Percentiles rank a stretch among this genome's conserved stretches.
Evolutionary conservation across 164 flowering plant genomes (phyloP).

Genomic region (Berberis vulgaris): DNA sequence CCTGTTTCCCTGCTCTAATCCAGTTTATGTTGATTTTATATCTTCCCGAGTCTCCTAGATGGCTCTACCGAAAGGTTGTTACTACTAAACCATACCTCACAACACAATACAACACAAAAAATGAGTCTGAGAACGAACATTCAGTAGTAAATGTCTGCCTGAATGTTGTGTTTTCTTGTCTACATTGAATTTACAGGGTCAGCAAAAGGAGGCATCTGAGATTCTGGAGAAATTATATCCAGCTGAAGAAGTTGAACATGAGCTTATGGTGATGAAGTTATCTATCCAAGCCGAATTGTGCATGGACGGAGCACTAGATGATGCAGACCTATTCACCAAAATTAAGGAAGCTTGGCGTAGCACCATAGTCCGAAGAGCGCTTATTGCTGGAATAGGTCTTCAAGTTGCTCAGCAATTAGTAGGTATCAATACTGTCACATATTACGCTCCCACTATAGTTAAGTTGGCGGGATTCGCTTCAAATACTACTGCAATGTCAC

Average conservation of each 20-base stretch:
- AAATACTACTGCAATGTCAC: constrained; percentile 59
- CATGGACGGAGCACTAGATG: constrained; percentile 27
- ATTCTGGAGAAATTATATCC: constrained; percentile 63
- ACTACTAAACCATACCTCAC: background rate
- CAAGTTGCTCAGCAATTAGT: constrained; percentile 92
- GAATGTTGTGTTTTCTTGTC: background rate
- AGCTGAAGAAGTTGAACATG: constrained; percentile 44
- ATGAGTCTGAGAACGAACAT: background rate
- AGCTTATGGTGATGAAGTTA: constrained; percentile 34
- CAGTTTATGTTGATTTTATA: constrained; percentile 64
- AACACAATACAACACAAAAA: background rate
- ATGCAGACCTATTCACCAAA: constrained; percentile 19
- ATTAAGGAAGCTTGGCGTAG: constrained; percentile 37
- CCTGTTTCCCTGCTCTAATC: constrained; percentile 64
- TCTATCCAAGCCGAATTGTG: constrained; percentile 57
- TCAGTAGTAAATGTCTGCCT: background rate
- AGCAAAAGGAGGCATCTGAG: constrained; percentile 41
- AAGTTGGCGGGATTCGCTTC: constrained; percentile 33
- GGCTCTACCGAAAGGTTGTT: constrained; percentile 67
- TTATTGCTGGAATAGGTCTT: constrained; percentile 62
- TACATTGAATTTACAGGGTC: constrained; percentile 27
- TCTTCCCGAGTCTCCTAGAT: constrained; percentile 93
- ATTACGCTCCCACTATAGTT: constrained; percentile 64
- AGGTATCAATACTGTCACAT: constrained; percentile 93
- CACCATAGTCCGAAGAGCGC: constrained; percentile 48